Evolutionary conservation across 208 protist species (phyloP).

Genomic region (Kentomonas sorsogonicus): DNA sequence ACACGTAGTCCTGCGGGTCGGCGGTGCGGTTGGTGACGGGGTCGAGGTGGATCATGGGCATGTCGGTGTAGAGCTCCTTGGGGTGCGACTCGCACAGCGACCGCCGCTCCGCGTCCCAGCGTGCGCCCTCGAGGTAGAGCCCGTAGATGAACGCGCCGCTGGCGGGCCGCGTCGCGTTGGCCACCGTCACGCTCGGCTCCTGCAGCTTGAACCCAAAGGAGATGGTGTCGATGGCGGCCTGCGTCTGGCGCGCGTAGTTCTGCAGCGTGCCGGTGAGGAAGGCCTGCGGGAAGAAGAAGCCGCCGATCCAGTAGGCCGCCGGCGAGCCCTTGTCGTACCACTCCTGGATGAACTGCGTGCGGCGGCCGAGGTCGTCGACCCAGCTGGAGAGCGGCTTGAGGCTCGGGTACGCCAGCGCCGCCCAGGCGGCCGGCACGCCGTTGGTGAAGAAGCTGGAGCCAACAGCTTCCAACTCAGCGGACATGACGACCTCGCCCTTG

Average conservation of each 20-base stretch:
- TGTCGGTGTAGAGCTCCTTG: constrained; percentile 92
- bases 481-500: constrained; percentile 97
- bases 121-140: constrained; percentile 95
- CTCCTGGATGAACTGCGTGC: constrained; percentile 85
- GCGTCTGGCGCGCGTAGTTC: constrained; percentile 93
- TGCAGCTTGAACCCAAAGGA: constrained; percentile 89
- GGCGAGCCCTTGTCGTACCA: constrained; percentile 90
- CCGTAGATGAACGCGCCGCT: constrained; percentile 91
- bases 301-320: constrained; percentile 92
- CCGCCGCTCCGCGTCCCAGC: constrained; percentile 81
- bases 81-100: constrained; percentile 91
- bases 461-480: constrained; percentile 91
- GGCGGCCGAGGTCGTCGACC: constrained; percentile 92
- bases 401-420: constrained; percentile 91
- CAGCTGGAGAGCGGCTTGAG: constrained; percentile 95
- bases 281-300: constrained; percentile 97
- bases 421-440: constrained; percentile 88
- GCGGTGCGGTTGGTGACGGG: constrained; percentile 61
- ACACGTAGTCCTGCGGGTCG: constrained; percentile 83
- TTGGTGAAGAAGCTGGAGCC: constrained; percentile 95
- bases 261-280: constrained; percentile 96
- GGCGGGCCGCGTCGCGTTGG: constrained; percentile 19
- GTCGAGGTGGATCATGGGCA: constrained; percentile 92
- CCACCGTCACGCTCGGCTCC: constrained; percentile 11
- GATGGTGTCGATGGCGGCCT: constrained; percentile 95